Base-by-base conservation (phyloP, 768 basidiomycete species). In the Psilocybe cyanescens region DNA sequence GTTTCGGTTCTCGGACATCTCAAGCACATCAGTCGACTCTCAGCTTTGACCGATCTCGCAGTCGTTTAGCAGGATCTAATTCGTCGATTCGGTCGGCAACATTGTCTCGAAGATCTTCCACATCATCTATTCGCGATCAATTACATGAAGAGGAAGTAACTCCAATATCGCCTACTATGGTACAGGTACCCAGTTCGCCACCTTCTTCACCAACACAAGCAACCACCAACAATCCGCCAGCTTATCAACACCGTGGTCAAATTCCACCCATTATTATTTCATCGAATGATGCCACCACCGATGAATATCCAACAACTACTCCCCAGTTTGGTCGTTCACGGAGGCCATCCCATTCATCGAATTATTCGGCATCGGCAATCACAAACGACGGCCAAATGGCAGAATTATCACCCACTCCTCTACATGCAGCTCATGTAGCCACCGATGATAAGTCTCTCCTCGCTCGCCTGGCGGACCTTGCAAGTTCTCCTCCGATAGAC, bases 361-460 rank as follows among this genome's bases (percentile, higher is more conserved):
- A 61, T 37, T 53, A 52, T 53, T 48, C 66, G 9, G 50, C 63
- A 30, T 60, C 62, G 39, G 61, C 58, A 37, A 53, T 65, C 28
- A 50, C 59, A 3, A 51, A 66, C 48, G 33, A 61, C 51, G 56
- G 61, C 24, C 49, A 56, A 6, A 41, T 55, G 29, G 51, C 57
- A 5, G 66, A 63, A 64, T 3, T 67, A 68, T 31, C 68, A 69
- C 17, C 44, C 12, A 35, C 72, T 14, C 67, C 72, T 12, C 39
- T 70, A 24, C 74, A 74, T 52, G 74, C 74, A 16, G 87, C 83
- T n/a, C 87, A 89, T 68, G 76, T 89, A 50, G 87, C 88, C 16
- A 87, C 81, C 1, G 88, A 89, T 68, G 88, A 89, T 71, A 89
- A 89, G 68, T 68, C 75, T 0, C 63, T 82, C n/a, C 78, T 89